A percentile compares a stretch with the other conserved stretches of the same genome.
Conservation (phyloP, 2,329 filamentous ascomycete genomes). For the Teratosphaeriaceae sp. region DNA sequence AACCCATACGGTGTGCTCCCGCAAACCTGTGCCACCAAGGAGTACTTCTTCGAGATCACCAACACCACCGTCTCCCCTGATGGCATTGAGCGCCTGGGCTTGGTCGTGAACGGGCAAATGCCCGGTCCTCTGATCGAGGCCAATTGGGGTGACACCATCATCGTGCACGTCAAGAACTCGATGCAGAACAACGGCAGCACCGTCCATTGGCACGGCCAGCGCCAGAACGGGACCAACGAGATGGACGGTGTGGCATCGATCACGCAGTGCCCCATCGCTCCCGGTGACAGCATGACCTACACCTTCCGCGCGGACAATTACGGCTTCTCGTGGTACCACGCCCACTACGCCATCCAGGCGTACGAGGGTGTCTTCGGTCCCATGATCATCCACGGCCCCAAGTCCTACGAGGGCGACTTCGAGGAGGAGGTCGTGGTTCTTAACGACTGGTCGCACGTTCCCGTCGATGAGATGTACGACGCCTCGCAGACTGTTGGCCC, state of each 20-base stretch:
- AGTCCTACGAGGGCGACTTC: slow-evolving; percentile 30
- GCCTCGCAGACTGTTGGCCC: slow-evolving; percentile 30
- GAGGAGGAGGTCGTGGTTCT: slow-evolving; percentile 32
- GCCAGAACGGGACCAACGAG: slow-evolving; percentile 48
- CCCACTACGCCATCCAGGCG: slow-evolving; percentile 36
- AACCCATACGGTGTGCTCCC: slow-evolving; percentile 31
- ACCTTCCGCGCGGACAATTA: slow-evolving; percentile 33
- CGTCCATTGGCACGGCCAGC: slow-evolving; percentile 46
- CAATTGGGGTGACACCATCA: slow-evolving; percentile 34
- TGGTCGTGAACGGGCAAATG: slow-evolving; percentile 41
- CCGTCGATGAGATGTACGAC: slow-evolving; percentile 24
- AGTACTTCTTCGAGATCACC: slow-evolving; percentile 39
- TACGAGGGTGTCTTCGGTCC: slow-evolving; percentile 35
- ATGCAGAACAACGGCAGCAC: slow-evolving; percentile 42
- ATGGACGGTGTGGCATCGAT: slow-evolving; percentile 45
- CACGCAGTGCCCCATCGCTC: slow-evolving; percentile 46
- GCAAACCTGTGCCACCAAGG: slow-evolving; percentile 32
- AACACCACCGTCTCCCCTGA: slow-evolving; percentile 41
- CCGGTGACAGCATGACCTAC: slow-evolving; percentile 34
- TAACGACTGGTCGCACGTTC: slow-evolving; percentile 28
- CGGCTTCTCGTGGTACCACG: slow-evolving; percentile 36
- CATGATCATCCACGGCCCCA: slow-evolving; percentile 35
- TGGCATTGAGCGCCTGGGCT: slow-evolving; percentile 32
- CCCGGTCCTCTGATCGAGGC: slow-evolving; percentile 57
- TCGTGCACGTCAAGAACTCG: slow-evolving; percentile 31